Evolutionary conservation across 306 rosid genomes (phyloP), one percentile per base, ranked within the genome.

Genomic region (Oemleria cerasiformis): DNA sequence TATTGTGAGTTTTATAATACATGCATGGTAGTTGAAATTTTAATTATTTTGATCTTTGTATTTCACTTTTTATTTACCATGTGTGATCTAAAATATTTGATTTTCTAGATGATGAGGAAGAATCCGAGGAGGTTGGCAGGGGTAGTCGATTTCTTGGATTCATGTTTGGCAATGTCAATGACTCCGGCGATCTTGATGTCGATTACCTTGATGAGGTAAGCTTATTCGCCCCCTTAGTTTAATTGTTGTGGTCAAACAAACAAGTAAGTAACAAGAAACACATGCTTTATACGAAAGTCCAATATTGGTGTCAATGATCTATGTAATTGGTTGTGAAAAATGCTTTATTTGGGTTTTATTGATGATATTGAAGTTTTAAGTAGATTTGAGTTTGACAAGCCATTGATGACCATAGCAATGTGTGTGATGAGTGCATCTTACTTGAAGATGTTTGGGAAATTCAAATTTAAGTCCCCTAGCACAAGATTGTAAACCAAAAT

Each of bases 161-260:
- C 84, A 93, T 93, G 97, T 93, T 91, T 73, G 98, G 98, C 48
- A 93, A 93, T 82, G 96, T 93, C 39, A 96, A 93, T 72, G 92
- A 93, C 71, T 93, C 96, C 36, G 98, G 97, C 38, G 94, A 87
- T 80, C 97, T 93, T 48, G 97, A 93, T 75, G 98, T 78, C 17
- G 97, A 93, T 81, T 93, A 91, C 84, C 96, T 93, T 82, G 98
- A 93, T 30, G 94, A 93, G 97, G 98, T 93, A 83, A 71, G 40
- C 59, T 71, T 73, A 7, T 54, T 76, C 41, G 8, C 77, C 68
- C 49, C 67, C 55, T 14, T 21, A 9, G 9, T 7, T 2, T 7
- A 30, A 30, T 30, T 36, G n/a, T 59, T 34, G 19, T 65, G 30
- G 58, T 17, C 7, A 50, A 15, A 50, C 55, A 50, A 17, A 50